A percentile compares a stretch with the other conserved stretches of the same genome.
Evolutionary conservation across 2,329 filamentous ascomycete species (phyloP).

Genomic region (Neofusicoccum parvum): DNA sequence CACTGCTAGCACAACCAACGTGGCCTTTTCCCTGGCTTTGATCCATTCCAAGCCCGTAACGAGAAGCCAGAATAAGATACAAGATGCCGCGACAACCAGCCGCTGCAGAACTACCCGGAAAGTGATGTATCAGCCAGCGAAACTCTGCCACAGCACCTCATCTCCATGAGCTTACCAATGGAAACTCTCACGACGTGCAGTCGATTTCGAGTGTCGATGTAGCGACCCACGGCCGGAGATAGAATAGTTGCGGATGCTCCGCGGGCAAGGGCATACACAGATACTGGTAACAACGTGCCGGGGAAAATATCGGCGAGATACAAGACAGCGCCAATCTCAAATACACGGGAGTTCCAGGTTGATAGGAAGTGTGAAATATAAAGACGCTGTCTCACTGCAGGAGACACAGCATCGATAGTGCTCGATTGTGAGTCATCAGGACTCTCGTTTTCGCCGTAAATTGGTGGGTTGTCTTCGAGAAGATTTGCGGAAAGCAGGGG

Average conservation of each 20-base stretch:
- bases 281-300: too few relatives aligned
- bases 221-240: not conserved
- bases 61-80: not conserved
- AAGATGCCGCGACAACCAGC: not conserved
- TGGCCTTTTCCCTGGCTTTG: not conserved
- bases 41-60: not conserved
- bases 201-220: not conserved
- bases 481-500: too few relatives aligned
- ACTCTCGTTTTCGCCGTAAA: too few relatives aligned
- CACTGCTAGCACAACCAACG: not conserved
- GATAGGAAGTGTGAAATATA: too few relatives aligned
- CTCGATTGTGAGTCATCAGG: too few relatives aligned
- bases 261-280: not conserved
- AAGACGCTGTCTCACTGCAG: not conserved
- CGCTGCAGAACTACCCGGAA: not conserved
- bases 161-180: not conserved
- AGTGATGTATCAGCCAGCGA: too few relatives aligned
- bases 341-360: too few relatives aligned
- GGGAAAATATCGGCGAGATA: too few relatives aligned
- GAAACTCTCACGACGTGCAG: slow-evolving; percentile 23
- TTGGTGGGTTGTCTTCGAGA: too few relatives aligned
- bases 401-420: not conserved
- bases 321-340: too few relatives aligned
- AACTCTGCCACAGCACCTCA: too few relatives aligned
- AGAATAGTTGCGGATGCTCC: not conserved